These are phyloP conservation scores for Macrophomina tecta DNA, from an alignment of 2,329 filamentous ascomycete species.

Conservation along the genomic window DNA sequence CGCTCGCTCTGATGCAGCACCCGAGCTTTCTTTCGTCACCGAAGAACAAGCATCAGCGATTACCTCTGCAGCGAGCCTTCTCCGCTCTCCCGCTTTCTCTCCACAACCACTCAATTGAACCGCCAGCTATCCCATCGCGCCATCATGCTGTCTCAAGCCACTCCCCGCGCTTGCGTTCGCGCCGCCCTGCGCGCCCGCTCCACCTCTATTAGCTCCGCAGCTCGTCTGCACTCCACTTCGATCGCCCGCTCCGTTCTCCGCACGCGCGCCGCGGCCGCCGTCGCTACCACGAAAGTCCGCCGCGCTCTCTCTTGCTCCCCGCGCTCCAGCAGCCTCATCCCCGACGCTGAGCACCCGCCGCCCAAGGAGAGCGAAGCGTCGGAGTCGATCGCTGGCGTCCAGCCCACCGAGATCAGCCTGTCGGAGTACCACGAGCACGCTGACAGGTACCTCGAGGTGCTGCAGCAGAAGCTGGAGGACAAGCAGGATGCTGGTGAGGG, in stretches of 20 bases:
- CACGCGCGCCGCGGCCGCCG: neutral
- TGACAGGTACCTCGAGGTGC: conserved; percentile 72
- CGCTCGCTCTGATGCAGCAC: neutral
- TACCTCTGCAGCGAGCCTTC: neutral
- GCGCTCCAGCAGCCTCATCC: conserved; percentile 48
- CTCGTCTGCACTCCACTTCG: conserved; percentile 11
- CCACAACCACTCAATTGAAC: conserved; percentile 5
- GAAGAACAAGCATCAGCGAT: neutral
- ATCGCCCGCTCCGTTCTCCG: neutral
- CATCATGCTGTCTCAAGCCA: conserved; percentile 16
- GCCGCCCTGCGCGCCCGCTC: conserved; percentile 19
- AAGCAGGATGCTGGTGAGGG: conserved; percentile 75
- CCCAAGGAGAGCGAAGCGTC: conserved; percentile 43
- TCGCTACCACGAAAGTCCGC: neutral
- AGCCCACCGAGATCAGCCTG: conserved; percentile 70
- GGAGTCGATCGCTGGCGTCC: conserved; percentile 44
- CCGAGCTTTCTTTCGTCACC: conserved; percentile 24
- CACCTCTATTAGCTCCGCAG: conserved; percentile 14
- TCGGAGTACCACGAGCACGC: conserved; percentile 78
- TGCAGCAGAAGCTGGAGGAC: conserved; percentile 71
- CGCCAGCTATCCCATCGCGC: neutral
- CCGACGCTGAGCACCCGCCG: conserved; percentile 49
- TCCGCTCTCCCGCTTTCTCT: conserved; percentile 2
- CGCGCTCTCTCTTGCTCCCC: conserved; percentile 39
- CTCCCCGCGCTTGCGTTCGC: conserved; percentile 6